Percentiles rank a stretch among this genome's conserved stretches.
phyloP scores from a whole-genome alignment of 495 filamentous ascomycete species.

The Saxophila tyrrhenica region DNA sequence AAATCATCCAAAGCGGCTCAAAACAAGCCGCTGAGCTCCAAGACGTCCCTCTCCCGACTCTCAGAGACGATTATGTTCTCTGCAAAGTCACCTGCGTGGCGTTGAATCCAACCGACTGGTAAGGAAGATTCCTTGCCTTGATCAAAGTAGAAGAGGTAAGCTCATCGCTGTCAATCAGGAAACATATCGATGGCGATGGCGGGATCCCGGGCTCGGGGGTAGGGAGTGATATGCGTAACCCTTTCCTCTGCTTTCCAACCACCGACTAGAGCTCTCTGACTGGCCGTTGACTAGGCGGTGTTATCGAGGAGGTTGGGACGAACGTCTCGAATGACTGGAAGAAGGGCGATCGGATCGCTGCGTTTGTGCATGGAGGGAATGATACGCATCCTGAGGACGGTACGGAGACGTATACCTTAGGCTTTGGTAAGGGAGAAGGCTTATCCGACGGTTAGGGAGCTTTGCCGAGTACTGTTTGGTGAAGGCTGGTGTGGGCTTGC shows the following conservation, averaged over 20 bases:
- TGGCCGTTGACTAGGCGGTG: slow-evolving; percentile 29
- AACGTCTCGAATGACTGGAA: slow-evolving; percentile 34
- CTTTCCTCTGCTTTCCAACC: neutral
- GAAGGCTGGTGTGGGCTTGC: slow-evolving; percentile 40
- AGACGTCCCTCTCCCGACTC: slow-evolving; percentile 20
- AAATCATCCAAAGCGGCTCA: slow-evolving; percentile 5
- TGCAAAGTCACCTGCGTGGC: slow-evolving; percentile 41
- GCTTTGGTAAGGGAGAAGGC: neutral
- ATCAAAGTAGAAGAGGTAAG: neutral
- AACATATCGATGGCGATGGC: slow-evolving; percentile 6
- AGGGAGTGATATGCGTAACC: neutral
- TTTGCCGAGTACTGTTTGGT: slow-evolving; percentile 45
- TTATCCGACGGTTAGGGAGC: slow-evolving; percentile 20
- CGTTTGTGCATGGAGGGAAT: slow-evolving; percentile 40
- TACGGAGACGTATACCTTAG: neutral
- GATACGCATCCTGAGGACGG: slow-evolving; percentile 40
- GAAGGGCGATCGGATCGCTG: slow-evolving; percentile 44
- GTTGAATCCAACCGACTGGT: slow-evolving; percentile 50
- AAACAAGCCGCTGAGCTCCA: slow-evolving; percentile 17
- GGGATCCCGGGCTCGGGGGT: neutral
- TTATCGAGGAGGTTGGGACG: slow-evolving; percentile 43
- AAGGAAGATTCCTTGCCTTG: no score
- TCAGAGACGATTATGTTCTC: slow-evolving; percentile 35
- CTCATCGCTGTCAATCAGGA: slow-evolving; percentile 13
- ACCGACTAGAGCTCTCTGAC: neutral